These are phyloP conservation scores for Melastoma malabathricum DNA, from an alignment of 345 rosid genomes.

Conservation along the genomic window DNA sequence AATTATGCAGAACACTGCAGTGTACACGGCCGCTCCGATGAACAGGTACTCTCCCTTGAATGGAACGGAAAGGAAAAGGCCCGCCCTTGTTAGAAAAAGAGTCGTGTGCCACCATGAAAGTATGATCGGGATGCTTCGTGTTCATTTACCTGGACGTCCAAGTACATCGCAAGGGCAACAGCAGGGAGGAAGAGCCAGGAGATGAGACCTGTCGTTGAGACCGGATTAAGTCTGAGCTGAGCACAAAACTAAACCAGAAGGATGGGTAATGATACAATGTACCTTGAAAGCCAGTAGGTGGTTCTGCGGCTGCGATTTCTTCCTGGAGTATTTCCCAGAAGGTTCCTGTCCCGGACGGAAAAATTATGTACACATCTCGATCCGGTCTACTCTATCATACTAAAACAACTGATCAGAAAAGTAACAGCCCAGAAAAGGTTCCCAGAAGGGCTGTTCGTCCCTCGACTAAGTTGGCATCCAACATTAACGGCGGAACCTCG, in stretches of 20 bases:
- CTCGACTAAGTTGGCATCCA: background rate
- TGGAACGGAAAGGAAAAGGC: background rate
- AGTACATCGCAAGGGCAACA: constrained; percentile 53
- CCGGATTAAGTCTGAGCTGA: background rate
- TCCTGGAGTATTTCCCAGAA: constrained; percentile 62
- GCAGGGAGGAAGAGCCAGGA: constrained; percentile 90
- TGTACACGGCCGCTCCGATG: constrained; percentile 69
- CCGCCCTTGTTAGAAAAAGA: background rate
- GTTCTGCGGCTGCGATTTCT: constrained; percentile 45
- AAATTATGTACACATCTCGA: too few species aligned
- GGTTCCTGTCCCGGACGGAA: constrained; percentile 4
- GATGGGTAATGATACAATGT: background rate
- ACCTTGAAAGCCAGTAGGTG: constrained; percentile 84
- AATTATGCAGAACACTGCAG: constrained; percentile 46
- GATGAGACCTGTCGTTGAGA: constrained; percentile 33
- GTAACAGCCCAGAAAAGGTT: too few species aligned
- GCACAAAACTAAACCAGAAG: background rate
- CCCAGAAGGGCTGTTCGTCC: too few species aligned
- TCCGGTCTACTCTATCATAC: too few species aligned
- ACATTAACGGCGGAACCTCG: too few species aligned
- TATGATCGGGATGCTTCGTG: background rate
- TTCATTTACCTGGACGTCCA: constrained; percentile 49
- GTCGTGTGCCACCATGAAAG: background rate
- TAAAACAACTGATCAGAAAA: too few species aligned
- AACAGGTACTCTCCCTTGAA: constrained; percentile 67